Percentiles rank a stretch among this genome's conserved stretches.
Evolutionary conservation across 371 early-diverging fungal species (phyloP).

Genomic region (Coemansia sp.): DNA sequence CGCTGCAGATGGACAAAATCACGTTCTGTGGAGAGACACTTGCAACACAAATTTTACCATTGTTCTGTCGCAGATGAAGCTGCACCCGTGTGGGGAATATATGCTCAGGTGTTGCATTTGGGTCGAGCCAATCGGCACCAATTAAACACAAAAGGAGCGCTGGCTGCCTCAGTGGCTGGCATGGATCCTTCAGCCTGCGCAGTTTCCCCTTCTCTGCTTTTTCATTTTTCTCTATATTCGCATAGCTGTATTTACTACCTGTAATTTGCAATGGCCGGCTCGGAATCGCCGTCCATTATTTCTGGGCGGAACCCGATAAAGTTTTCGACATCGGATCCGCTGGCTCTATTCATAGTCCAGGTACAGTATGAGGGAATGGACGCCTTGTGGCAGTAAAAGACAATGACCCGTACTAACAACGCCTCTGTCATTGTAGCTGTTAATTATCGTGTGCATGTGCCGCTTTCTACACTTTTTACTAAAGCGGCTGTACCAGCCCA

Average conservation of each 20-base stretch:
- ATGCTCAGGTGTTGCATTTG: too few relatives aligned
- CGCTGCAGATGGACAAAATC: background rate
- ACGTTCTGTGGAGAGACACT: background rate
- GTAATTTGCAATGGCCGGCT: constrained; percentile 42
- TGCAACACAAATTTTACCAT: background rate
- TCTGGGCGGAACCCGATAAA: constrained; percentile 64
- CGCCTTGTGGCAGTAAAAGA: too few relatives aligned
- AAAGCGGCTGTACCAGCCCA: constrained; percentile 64
- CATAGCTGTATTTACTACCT: background rate
- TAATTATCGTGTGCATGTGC: constrained; percentile 67
- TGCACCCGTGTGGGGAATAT: too few relatives aligned
- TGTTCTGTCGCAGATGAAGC: background rate
- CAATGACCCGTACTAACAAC: too few relatives aligned
- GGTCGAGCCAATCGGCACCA: too few relatives aligned
- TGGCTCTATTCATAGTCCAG: constrained; percentile 67
- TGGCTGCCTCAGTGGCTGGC: too few relatives aligned
- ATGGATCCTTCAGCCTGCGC: too few relatives aligned
- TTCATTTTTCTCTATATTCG: background rate
- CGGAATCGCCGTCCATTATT: constrained; percentile 62
- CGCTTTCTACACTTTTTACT: constrained; percentile 64
- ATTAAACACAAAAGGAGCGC: too few relatives aligned
- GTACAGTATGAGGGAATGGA: background rate
- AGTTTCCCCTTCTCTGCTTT: background rate
- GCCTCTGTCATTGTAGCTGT: constrained; percentile 50
- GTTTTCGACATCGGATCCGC: constrained; percentile 58